These are phyloP conservation scores for Rhododendron molle DNA, from an alignment of 148 eudicot species.

Conservation along the genomic window DNA sequence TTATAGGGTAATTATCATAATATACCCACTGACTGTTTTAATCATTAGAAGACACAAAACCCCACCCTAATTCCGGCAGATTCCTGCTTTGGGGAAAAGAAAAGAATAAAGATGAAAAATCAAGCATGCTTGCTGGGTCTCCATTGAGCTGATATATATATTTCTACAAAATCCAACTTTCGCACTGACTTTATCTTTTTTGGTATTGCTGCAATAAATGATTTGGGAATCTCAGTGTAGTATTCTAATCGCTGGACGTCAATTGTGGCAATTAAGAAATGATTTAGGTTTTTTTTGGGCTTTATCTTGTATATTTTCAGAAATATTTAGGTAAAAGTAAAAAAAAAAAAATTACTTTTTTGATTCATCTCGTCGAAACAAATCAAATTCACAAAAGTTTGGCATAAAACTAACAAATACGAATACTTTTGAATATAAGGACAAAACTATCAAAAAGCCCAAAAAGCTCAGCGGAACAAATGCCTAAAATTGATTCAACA, in stretches of 20 bases:
- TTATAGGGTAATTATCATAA: neutral
- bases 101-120: constrained; percentile 11
- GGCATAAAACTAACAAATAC: too few relatives aligned
- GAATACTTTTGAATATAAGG: too few relatives aligned
- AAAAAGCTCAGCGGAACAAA: too few relatives aligned
- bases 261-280: neutral
- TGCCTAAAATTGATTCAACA: too few relatives aligned
- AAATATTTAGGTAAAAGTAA: too few relatives aligned
- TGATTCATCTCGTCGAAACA: too few relatives aligned
- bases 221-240: neutral
- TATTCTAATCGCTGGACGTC: neutral
- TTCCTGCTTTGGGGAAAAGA: constrained; percentile 8
- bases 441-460: too few relatives aligned
- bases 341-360: too few relatives aligned
- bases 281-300: too few relatives aligned
- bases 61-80: neutral
- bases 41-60: constrained; percentile 3
- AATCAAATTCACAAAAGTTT: too few relatives aligned
- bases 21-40: neutral
- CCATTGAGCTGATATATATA: constrained; percentile 1
- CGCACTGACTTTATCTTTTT: neutral
- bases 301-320: too few relatives aligned
- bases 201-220: neutral
- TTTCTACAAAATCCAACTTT: neutral
- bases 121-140: neutral